Conservation (phyloP, 441 rosid genomes). For the Syzygium syzygioides region DNA sequence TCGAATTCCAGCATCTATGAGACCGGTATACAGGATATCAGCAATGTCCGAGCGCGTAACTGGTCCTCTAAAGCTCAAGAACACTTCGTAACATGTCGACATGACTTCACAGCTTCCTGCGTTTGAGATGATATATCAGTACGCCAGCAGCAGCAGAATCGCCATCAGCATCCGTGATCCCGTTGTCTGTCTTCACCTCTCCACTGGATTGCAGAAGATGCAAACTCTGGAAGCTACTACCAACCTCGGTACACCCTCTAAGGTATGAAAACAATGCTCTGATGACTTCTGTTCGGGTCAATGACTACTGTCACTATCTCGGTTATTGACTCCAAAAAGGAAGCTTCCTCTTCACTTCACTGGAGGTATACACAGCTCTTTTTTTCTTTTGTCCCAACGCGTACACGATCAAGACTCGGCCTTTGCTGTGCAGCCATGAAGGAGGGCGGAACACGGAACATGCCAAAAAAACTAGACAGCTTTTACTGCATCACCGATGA, state of each 20-base stretch:
- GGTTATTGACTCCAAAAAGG: not conserved
- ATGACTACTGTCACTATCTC: not conserved
- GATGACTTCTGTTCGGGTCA: not conserved
- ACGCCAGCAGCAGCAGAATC: not conserved
- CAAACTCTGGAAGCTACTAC: not conserved
- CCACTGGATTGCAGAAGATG: not conserved
- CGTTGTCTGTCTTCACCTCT: not conserved
- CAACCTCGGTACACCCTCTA: not conserved
- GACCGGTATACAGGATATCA: not conserved
- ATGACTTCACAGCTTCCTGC: not conserved
- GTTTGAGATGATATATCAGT: not conserved
- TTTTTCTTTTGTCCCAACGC: not conserved
- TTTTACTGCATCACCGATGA: too few species aligned
- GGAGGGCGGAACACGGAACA: not conserved
- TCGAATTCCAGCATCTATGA: not conserved
- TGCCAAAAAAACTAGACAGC: too few species aligned
- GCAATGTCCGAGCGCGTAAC: not conserved
- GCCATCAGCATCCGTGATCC: too few species aligned
- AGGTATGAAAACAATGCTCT: not conserved
- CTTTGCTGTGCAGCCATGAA: not conserved
- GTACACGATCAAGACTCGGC: too few species aligned
- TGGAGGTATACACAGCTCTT: too few species aligned
- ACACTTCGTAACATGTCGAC: not conserved
- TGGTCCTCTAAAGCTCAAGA: not conserved
- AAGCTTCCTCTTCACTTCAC: not conserved